Conservation (phyloP, 306 rosid genomes). For the Pterocarpus macrocarpus region DNA sequence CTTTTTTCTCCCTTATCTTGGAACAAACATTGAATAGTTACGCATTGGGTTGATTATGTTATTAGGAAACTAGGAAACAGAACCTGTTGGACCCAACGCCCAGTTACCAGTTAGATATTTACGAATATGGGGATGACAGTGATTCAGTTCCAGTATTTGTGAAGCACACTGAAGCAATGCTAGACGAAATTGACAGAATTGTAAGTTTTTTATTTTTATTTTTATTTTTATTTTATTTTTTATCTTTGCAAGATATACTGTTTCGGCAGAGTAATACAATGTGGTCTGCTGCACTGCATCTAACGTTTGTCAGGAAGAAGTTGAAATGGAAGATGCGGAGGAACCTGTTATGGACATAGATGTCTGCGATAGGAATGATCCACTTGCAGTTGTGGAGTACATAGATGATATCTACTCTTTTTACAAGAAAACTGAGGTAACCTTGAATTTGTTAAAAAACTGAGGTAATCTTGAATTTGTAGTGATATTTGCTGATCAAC, state of each 20-base stretch:
- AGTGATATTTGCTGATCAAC: background rate
- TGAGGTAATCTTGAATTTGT: background rate
- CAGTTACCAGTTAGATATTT: conserved; percentile 31
- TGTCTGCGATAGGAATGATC: conserved; percentile 42
- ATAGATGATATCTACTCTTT: conserved; percentile 47
- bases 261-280: background rate
- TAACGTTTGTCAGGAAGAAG: conserved; percentile 46
- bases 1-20: background rate
- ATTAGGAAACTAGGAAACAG: background rate
- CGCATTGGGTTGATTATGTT: background rate
- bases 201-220: conserved; percentile 34
- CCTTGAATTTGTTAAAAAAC: no score
- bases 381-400: conserved; percentile 60
- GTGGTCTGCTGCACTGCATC: background rate
- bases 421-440: conserved; percentile 50
- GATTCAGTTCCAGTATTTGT: conserved; percentile 56
- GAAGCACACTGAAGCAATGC: conserved; percentile 58
- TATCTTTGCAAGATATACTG: background rate
- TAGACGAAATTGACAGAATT: conserved; percentile 57
- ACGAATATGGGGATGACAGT: conserved; percentile 40
- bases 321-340: conserved; percentile 57
- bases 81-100: conserved; percentile 29
- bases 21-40: conserved; percentile 6
- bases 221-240: background rate
- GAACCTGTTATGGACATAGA: conserved; percentile 57